These are phyloP conservation scores for Sphaerulina populicola DNA, from an alignment of 2,329 filamentous ascomycete genomes.

Conservation along the genomic window DNA sequence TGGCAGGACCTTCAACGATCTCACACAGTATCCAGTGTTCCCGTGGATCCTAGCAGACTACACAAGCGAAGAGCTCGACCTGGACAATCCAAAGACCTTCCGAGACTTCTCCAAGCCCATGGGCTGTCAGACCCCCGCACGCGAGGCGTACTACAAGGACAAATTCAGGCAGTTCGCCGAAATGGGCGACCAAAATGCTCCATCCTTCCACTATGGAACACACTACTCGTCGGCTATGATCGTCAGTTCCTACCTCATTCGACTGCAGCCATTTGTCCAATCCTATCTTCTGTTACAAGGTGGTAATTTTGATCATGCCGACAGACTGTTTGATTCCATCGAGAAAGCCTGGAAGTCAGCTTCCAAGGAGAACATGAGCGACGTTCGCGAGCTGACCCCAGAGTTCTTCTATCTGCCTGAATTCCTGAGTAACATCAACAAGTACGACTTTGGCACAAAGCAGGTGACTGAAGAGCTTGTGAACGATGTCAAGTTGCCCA, in stretches of 20 bases:
- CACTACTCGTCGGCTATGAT: slow-evolving; percentile 99
- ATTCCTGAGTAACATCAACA: slow-evolving; percentile 87
- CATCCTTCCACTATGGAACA: slow-evolving; percentile 93
- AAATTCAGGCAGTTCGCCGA: slow-evolving; percentile 82
- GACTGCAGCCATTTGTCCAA: slow-evolving; percentile 90
- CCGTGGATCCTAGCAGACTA: slow-evolving; percentile 97
- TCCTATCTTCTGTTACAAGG: slow-evolving; percentile 91
- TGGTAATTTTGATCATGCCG: slow-evolving; percentile 92
- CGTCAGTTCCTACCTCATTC: slow-evolving; percentile 90
- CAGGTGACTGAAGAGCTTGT: slow-evolving; percentile 74
- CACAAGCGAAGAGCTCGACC: slow-evolving; percentile 81
- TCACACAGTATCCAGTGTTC: slow-evolving; percentile 97
- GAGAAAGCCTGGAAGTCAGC: slow-evolving; percentile 85
- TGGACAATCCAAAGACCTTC: slow-evolving; percentile 76
- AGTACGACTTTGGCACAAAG: slow-evolving; percentile 82
- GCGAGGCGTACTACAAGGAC: slow-evolving; percentile 72
- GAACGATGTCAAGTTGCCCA: slow-evolving; percentile 79
- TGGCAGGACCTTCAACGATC: slow-evolving; percentile 90
- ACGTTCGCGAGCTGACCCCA: slow-evolving; percentile 88
- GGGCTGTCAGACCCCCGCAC: slow-evolving; percentile 73
- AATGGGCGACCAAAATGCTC: slow-evolving; percentile 66
- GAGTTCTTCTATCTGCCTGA: slow-evolving; percentile 97
- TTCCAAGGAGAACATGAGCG: slow-evolving; percentile 80
- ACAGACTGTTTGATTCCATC: slow-evolving; percentile 89
- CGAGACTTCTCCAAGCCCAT: slow-evolving; percentile 91